Percentiles rank a stretch among this genome's conserved stretches.
Evolutionary conservation across 2,329 filamentous ascomycete genomes (phyloP).

Genomic region (Epichloe festucae): DNA sequence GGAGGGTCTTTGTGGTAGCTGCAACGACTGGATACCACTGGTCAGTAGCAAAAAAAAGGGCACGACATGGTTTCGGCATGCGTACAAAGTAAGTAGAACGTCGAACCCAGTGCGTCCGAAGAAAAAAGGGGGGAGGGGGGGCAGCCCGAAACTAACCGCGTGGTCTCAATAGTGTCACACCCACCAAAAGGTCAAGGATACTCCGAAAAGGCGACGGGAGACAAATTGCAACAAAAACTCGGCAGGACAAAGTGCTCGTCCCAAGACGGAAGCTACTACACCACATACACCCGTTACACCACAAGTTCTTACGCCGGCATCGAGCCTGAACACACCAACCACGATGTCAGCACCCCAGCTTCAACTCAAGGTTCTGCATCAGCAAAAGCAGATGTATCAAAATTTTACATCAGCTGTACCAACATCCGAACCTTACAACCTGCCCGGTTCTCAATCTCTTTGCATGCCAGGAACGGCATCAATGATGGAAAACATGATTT

Average conservation of each 20-base stretch:
- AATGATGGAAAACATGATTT: constrained; percentile 3
- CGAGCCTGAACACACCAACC: constrained; percentile 7
- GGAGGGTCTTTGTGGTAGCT: constrained; percentile 68
- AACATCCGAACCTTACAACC: not conserved
- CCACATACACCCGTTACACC: constrained; percentile 21
- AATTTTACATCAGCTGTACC: not conserved
- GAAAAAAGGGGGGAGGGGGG: not conserved
- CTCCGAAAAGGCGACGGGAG: constrained; percentile 54
- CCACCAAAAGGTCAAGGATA: constrained; percentile 58
- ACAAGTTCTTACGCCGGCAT: constrained; percentile 11
- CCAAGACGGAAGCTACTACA: constrained; percentile 28
- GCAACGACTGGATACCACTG: constrained; percentile 68
- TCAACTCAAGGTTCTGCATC: constrained; percentile 3
- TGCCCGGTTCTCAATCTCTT: not conserved
- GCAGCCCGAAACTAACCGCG: not conserved
- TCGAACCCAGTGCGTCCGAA: constrained; percentile 2
- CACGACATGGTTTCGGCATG: constrained; percentile 84
- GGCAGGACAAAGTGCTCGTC: constrained; percentile 30
- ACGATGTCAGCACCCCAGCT: constrained; percentile 3
- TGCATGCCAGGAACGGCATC: not conserved
- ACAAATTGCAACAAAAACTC: constrained; percentile 29
- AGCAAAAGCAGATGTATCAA: constrained; percentile 2
- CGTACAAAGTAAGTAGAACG: constrained; percentile 55
- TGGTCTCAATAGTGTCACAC: constrained; percentile 45
- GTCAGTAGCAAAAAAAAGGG: constrained; percentile 84